These are phyloP conservation scores for Graphiopsis chlorocephala DNA, from an alignment of 2,329 filamentous ascomycete species.

Conservation along the genomic window DNA sequence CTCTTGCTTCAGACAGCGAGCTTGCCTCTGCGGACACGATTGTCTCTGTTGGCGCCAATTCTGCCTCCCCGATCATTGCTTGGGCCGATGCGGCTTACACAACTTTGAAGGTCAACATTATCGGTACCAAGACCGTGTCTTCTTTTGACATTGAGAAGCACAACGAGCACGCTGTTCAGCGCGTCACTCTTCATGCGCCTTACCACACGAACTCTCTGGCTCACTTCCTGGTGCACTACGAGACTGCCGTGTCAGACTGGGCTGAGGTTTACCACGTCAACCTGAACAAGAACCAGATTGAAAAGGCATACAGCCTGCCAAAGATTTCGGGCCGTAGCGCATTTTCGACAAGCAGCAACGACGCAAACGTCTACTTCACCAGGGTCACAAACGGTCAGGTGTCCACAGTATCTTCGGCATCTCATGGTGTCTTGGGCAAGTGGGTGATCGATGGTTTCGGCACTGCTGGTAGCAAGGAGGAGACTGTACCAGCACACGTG, in stretches of 20 bases:
- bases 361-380: constrained; percentile 85
- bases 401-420: constrained; percentile 70
- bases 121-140: constrained; percentile 50
- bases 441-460: constrained; percentile 60
- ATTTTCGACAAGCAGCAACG: constrained; percentile 74
- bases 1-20: constrained; percentile 71
- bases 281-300: constrained; percentile 63
- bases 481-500: constrained; percentile 56
- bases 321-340: constrained; percentile 67
- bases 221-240: constrained; percentile 82
- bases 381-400: constrained; percentile 74
- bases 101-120: constrained; percentile 68
- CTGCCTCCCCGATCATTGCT: constrained; percentile 69
- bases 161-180: constrained; percentile 41
- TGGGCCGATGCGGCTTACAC: constrained; percentile 66
- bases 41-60: constrained; percentile 73
- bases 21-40: constrained; percentile 63
- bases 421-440: constrained; percentile 70
- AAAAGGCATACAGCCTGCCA: constrained; percentile 78
- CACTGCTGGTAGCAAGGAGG: constrained; percentile 22
- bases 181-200: constrained; percentile 68
- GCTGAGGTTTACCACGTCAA: constrained; percentile 85
- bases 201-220: constrained; percentile 67
- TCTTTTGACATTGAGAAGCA: constrained; percentile 44
- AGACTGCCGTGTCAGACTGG: constrained; percentile 68